Base-by-base conservation (phyloP, 352 stramenopile species). In the Phytopythium aichiense region DNA sequence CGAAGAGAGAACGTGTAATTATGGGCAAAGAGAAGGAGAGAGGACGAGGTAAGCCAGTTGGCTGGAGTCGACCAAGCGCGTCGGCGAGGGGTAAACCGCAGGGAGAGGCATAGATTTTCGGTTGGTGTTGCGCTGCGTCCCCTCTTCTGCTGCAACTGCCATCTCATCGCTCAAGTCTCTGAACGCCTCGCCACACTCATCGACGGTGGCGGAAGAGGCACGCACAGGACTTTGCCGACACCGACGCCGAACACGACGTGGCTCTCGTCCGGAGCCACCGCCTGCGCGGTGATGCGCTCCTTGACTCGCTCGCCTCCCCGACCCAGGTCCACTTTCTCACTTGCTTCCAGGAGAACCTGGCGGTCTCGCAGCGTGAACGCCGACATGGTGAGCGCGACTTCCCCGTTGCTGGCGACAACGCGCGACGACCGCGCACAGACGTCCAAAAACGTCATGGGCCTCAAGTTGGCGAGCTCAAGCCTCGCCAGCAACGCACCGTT, bases 221-320 rank as follows among this genome's bases (percentile, higher is more conserved):
- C 46, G 58, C 72, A 79, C n/a, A 87, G 59, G 30, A 92, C 54
- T 35, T 80, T 79, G 48, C 77, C 79, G 4, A 45, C 73, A 15
- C 77, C 76, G 20, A 91, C 74, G 7, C 82, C 82, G 61, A 94
- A 85, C 9, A 95, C 69, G 18, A 84, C 71, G 61, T 91, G 84
- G 7, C 76, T 79, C 72, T 94, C 84, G 56, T 94, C 79, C 11
- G 77, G 76, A n/a, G 84, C 87, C 15, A 95, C 63, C 23, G 71
- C 66, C 59, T 94, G 84, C 37, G 73, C 66, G 6, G 65, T 67
- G 56, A 91, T 91, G 37, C 88, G 71, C 20, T 81, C 77, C 48
- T 81, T 52, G 23, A 5, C 54, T 31, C 46, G 23, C 23, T 52
- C 42, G 5, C 22, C 35, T 11, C 4, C 22, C 12, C 22, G 33